These are phyloP conservation scores for Gillenia trifoliata DNA, from an alignment of 306 rosid species.

Conservation along the genomic window DNA sequence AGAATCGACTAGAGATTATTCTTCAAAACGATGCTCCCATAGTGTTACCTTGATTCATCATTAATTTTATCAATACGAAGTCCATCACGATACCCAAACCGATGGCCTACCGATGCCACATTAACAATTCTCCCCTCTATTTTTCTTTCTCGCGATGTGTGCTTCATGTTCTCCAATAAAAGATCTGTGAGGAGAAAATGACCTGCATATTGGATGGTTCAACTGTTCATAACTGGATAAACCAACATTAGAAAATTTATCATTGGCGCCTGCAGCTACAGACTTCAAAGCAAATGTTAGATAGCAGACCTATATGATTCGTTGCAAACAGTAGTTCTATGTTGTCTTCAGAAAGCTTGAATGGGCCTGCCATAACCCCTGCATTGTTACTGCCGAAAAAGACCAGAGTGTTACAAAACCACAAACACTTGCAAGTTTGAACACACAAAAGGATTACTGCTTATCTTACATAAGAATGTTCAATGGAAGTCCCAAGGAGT, in stretches of 20 bases:
- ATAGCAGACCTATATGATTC: slow-evolving; percentile 57
- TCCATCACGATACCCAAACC: slow-evolving; percentile 50
- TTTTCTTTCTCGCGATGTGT: slow-evolving; percentile 44
- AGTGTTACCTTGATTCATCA: slow-evolving; percentile 37
- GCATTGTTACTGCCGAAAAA: slow-evolving; percentile 73
- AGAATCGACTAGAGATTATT: too few relatives aligned
- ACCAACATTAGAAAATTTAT: too few relatives aligned
- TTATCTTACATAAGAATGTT: slow-evolving; percentile 72
- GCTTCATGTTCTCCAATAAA: slow-evolving; percentile 71
- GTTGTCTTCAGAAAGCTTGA: slow-evolving; percentile 57
- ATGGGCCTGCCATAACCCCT: slow-evolving; percentile 65
- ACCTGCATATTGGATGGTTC: slow-evolving; percentile 35
- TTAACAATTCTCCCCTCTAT: slow-evolving; percentile 73
- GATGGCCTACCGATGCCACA: slow-evolving; percentile 64
- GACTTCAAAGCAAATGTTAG: too few relatives aligned
- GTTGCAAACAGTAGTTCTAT: slow-evolving; percentile 83
- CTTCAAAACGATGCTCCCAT: not conserved
- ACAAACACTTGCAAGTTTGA: too few relatives aligned
- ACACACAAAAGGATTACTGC: too few relatives aligned
- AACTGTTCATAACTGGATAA: too few relatives aligned
- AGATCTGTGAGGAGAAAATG: slow-evolving; percentile 83
- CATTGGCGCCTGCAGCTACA: too few relatives aligned
- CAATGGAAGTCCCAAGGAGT: slow-evolving; percentile 53
- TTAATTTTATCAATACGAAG: slow-evolving; percentile 57
- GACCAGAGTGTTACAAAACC: too few relatives aligned